These are phyloP conservation scores for Ophidiomyces ophidiicola DNA, from an alignment of 2,329 filamentous ascomycete species.

Conservation along the genomic window DNA sequence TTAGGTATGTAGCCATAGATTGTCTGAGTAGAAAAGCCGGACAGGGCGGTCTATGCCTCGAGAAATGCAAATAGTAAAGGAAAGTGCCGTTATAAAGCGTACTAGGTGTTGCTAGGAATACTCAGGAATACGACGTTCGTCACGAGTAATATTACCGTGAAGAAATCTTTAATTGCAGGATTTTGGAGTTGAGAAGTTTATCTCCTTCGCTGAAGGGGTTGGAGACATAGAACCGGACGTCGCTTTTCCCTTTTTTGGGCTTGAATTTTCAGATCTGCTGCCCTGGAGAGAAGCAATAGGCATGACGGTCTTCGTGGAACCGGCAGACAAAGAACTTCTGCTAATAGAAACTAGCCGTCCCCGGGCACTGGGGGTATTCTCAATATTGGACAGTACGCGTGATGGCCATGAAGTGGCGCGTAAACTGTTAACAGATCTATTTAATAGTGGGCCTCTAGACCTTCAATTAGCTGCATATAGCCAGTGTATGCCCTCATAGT, in stretches of 20 bases:
- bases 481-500: conserved; percentile 2
- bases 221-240: conserved; percentile 28
- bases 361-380: conserved; percentile 29
- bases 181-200: conserved; percentile 26
- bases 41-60: too few relatives aligned
- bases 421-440: conserved; percentile 26
- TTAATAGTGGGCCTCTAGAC: conserved; percentile 29
- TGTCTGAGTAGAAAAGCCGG: not conserved
- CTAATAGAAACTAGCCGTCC: conserved; percentile 20
- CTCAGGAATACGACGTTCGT: too few relatives aligned
- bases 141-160: too few relatives aligned
- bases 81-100: too few relatives aligned
- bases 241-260: conserved; percentile 28
- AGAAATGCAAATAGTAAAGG: too few relatives aligned
- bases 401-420: conserved; percentile 30
- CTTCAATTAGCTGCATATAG: conserved; percentile 20
- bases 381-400: conserved; percentile 28
- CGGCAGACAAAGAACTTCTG: conserved; percentile 23
- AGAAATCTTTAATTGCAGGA: conserved; percentile 20
- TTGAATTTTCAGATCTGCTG: conserved; percentile 28
- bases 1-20: conserved; percentile 10
- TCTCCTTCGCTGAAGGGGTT: conserved; percentile 29
- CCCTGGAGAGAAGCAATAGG: conserved; percentile 23
- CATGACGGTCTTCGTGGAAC: conserved; percentile 27
- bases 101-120: too few relatives aligned